These are phyloP conservation scores for Lactarius pseudohatsudake DNA, from an alignment of 768 basidiomycete genomes.

Conservation along the genomic window DNA sequence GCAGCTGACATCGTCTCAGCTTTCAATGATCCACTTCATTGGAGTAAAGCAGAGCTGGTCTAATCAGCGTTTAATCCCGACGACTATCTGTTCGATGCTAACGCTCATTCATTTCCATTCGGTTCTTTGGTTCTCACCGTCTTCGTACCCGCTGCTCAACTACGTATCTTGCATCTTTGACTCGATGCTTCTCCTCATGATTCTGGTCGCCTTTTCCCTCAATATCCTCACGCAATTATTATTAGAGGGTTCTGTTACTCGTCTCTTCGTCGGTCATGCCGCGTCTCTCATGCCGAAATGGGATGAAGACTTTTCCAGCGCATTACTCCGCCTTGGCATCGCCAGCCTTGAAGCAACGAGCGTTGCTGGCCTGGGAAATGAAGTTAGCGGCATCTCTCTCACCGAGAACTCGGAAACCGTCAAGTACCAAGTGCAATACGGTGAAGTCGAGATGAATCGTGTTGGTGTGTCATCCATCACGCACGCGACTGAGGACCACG, in stretches of 20 bases:
- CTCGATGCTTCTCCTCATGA: slow-evolving; percentile 55
- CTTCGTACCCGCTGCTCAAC: slow-evolving; percentile 67
- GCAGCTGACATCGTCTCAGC: slow-evolving; percentile 37
- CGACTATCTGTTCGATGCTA: slow-evolving; percentile 57
- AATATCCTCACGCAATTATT: slow-evolving; percentile 67
- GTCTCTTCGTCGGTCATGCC: slow-evolving; percentile 57
- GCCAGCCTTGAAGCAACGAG: slow-evolving; percentile 76
- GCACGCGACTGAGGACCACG: slow-evolving; percentile 33
- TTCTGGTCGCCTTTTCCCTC: slow-evolving; percentile 57
- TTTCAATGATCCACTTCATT: slow-evolving; percentile 62
- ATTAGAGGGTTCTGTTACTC: slow-evolving; percentile 55
- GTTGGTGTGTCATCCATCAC: slow-evolving; percentile 44
- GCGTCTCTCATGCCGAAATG: slow-evolving; percentile 46
- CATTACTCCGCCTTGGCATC: slow-evolving; percentile 68
- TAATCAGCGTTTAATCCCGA: slow-evolving; percentile 68
- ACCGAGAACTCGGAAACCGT: slow-evolving; percentile 22
- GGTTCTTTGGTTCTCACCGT: slow-evolving; percentile 50
- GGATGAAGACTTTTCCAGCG: slow-evolving; percentile 74
- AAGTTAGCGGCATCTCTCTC: slow-evolving; percentile 55
- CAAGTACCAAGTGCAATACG: slow-evolving; percentile 33
- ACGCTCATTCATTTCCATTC: slow-evolving; percentile 67
- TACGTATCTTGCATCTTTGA: slow-evolving; percentile 75
- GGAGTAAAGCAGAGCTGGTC: slow-evolving; percentile 65
- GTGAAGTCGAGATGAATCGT: slow-evolving; percentile 43
- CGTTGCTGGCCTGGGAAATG: slow-evolving; percentile 69